Conservation (phyloP, 441 rosid genomes). For the Populus hybrid region DNA sequence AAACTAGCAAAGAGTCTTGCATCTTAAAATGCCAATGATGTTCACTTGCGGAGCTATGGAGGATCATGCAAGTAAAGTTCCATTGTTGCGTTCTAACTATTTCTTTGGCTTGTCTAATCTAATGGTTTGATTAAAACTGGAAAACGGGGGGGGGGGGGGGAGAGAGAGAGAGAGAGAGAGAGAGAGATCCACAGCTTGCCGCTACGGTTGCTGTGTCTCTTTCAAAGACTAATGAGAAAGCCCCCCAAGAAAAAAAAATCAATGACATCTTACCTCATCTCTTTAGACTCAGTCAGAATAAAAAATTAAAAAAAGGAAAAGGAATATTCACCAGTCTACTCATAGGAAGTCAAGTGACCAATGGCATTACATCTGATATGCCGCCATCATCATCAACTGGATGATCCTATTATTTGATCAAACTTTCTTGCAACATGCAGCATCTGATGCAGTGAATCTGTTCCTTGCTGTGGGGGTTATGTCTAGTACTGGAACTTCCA, state of each 20-base stretch:
- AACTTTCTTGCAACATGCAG: not conserved
- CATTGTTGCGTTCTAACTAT: not conserved
- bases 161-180: not conserved
- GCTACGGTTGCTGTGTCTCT: constrained; percentile 1
- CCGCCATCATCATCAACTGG: not conserved
- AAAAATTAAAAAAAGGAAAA: not conserved
- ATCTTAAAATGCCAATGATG: not conserved
- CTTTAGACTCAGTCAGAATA: not conserved
- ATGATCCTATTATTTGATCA: not conserved
- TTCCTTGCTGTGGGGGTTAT: not conserved
- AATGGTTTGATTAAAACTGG: not conserved
- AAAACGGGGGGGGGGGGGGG: too few species aligned
- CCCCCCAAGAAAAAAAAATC: constrained; percentile 9
- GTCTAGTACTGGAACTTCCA: not conserved
- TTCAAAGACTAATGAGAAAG: not conserved
- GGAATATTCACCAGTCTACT: not conserved
- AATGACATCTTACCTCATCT: constrained; percentile 11
- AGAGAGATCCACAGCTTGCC: not conserved
- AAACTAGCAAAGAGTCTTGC: not conserved
- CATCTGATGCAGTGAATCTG: not conserved
- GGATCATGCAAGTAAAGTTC: not conserved
- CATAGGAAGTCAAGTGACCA: not conserved
- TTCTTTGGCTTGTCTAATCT: too few species aligned
- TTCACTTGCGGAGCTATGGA: not conserved
- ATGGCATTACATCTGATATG: not conserved